phyloP scores from a whole-genome alignment of 345 rosid genomes.

The Hibiscus tridactylites region DNA sequence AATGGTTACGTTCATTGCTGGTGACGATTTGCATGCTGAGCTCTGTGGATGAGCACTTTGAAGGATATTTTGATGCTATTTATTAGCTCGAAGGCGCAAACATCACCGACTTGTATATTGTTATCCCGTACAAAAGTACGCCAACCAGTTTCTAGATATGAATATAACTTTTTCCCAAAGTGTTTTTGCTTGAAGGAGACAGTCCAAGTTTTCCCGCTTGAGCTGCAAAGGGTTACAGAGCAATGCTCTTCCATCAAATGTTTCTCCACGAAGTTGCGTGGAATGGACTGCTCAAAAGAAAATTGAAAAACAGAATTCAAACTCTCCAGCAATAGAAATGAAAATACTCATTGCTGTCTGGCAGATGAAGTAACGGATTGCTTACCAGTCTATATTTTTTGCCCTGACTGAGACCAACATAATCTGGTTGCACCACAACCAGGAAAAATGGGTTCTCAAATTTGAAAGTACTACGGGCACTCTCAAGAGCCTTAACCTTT shows the following conservation, averaged over 20 bases:
- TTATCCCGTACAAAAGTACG: neutral
- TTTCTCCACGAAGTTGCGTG: neutral
- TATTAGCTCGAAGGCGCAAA: neutral
- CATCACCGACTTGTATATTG: neutral
- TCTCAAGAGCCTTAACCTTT: neutral
- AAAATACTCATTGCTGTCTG: neutral
- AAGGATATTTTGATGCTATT: neutral
- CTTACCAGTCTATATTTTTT: neutral
- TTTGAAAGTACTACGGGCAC: neutral
- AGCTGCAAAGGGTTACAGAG: neutral
- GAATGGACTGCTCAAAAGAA: conserved; percentile 1
- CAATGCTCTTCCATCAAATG: neutral
- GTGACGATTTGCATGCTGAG: neutral
- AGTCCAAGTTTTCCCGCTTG: conserved; percentile 17
- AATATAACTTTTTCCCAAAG: too few species aligned
- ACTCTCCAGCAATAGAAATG: neutral
- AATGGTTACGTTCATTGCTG: conserved; percentile 14
- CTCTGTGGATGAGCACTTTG: neutral
- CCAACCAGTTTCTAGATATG: neutral
- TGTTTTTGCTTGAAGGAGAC: neutral
- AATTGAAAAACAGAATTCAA: neutral
- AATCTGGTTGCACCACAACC: conserved; percentile 10
- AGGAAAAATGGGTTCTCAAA: conserved; percentile 13
- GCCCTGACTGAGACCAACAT: neutral
- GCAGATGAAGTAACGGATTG: neutral